These are phyloP conservation scores for Phaeoacremonium minimum DNA, from an alignment of 2,329 filamentous ascomycete species.

Conservation along the genomic window DNA sequence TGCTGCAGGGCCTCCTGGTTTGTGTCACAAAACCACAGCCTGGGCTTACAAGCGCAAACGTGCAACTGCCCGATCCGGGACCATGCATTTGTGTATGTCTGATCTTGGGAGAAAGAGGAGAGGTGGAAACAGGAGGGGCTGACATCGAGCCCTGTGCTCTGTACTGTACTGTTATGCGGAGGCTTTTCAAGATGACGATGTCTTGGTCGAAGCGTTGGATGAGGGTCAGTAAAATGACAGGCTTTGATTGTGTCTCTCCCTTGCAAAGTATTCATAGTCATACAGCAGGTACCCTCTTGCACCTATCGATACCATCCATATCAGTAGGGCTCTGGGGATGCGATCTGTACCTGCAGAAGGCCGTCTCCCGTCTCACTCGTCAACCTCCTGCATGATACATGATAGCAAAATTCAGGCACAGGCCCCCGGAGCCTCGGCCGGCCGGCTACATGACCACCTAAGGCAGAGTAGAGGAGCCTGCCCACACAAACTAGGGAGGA, in stretches of 20 bases:
- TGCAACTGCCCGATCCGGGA: too few relatives aligned
- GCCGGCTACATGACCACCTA: not conserved
- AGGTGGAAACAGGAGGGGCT: too few relatives aligned
- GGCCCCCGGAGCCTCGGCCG: slow-evolving; percentile 7
- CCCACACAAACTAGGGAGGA: not conserved
- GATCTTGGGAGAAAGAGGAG: too few relatives aligned
- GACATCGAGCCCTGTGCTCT: too few relatives aligned
- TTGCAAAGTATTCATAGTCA: not conserved
- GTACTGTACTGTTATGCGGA: too few relatives aligned
- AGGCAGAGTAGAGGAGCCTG: not conserved
- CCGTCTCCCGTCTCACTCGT: too few relatives aligned
- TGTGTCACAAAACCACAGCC: too few relatives aligned
- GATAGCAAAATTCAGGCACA: too few relatives aligned
- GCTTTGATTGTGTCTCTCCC: not conserved
- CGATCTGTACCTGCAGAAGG: not conserved
- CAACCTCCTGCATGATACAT: slow-evolving; percentile 17
- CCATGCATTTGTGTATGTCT: too few relatives aligned
- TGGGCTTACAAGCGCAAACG: too few relatives aligned
- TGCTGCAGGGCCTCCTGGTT: too few relatives aligned
- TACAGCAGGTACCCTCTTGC: not conserved
- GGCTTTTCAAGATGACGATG: not conserved
- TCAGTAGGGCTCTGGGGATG: not conserved
- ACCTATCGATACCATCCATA: not conserved
- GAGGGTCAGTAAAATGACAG: not conserved
- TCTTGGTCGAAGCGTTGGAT: not conserved